Conservation (phyloP, 371 early-diverging fungal species). For the Lichtheimia corymbifera region DNA sequence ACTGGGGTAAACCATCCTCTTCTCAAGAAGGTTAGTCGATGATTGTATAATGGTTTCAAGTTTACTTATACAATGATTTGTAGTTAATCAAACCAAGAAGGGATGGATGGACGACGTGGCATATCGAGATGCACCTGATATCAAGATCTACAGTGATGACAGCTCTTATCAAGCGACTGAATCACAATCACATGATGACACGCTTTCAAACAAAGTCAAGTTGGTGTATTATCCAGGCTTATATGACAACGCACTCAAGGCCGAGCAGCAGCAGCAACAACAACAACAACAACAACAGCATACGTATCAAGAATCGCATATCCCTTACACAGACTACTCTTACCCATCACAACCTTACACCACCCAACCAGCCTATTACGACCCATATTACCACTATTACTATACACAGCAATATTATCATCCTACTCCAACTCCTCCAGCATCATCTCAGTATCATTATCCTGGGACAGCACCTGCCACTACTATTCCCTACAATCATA, state of each 20-base stretch:
- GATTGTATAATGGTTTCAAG: neutral
- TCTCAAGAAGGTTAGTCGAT: constrained; percentile 4
- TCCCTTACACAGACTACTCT: no score
- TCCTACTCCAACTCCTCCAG: no score
- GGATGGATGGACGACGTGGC: neutral
- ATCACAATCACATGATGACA: neutral
- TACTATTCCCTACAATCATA: no score
- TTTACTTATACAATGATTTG: no score
- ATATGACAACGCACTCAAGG: neutral
- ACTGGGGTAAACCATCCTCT: constrained; percentile 5
- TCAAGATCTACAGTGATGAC: constrained; percentile 2
- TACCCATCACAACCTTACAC: neutral
- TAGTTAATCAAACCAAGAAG: no score
- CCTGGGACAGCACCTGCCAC: no score
- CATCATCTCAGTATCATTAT: no score
- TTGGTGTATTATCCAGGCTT: constrained; percentile 8
- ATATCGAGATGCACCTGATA: neutral
- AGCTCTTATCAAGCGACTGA: neutral
- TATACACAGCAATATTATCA: neutral
- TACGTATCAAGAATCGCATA: neutral
- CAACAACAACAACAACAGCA: neutral
- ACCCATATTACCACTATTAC: constrained; percentile 1
- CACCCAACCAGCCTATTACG: neutral
- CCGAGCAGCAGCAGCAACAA: neutral
- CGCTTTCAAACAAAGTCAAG: constrained; percentile 9